Evolutionary conservation across 1,284 basidiomycete species (phyloP).

Genomic region (Golubevia pallescens): DNA sequence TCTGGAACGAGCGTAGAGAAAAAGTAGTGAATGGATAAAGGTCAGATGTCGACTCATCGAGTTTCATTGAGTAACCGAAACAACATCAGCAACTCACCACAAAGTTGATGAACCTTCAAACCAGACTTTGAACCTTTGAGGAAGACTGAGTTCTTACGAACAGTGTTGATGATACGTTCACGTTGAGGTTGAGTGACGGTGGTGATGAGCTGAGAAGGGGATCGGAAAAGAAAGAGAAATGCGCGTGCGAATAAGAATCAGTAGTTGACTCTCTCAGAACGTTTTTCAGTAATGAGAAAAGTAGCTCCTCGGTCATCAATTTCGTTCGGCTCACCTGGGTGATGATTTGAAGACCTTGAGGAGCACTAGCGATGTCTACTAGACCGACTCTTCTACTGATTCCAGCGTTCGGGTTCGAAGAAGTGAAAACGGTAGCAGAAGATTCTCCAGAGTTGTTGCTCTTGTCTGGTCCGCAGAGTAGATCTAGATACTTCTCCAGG

Average conservation of each 20-base stretch:
- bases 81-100: slow-evolving; percentile 16
- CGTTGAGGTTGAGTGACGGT: slow-evolving; percentile 33
- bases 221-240: slow-evolving; percentile 1
- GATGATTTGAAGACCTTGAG: slow-evolving; percentile 58
- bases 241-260: too few relatives aligned
- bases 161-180: slow-evolving; percentile 44
- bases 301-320: slow-evolving; percentile 3
- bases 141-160: slow-evolving; percentile 51
- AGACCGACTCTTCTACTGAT: slow-evolving; percentile 39
- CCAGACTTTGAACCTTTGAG: slow-evolving; percentile 60
- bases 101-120: slow-evolving; percentile 54
- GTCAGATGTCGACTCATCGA: neutral
- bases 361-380: slow-evolving; percentile 46
- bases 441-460: neutral
- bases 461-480: slow-evolving; percentile 24
- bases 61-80: neutral
- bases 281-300: too few relatives aligned
- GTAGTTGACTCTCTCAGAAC: too few relatives aligned
- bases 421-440: neutral
- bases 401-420: slow-evolving; percentile 9
- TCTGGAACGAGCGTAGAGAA: slow-evolving; percentile 17
- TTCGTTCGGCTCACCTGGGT: slow-evolving; percentile 25
- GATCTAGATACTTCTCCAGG: slow-evolving; percentile 30
- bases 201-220: slow-evolving; percentile 42
- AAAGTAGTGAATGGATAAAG: neutral